Evolutionary conservation across 2,329 filamentous ascomycete genomes (phyloP), one percentile per base, ranked within the genome.

Genomic region (Pseudopyricularia cyperi): DNA sequence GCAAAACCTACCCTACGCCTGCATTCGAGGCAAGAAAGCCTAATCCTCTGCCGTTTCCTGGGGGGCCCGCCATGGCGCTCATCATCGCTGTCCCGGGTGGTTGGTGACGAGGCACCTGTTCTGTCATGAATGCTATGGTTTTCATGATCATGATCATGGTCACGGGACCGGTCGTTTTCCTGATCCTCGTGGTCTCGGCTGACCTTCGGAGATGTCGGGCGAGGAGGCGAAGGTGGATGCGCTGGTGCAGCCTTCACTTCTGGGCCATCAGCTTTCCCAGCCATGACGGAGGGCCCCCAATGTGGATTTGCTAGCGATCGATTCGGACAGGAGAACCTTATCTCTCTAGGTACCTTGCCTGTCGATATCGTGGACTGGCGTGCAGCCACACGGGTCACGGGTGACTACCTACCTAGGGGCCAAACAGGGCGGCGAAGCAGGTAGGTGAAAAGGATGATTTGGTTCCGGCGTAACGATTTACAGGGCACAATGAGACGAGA

Each of bases 1-100:
- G 24, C 19, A 49, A 6, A 7, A 30, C 48, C 22, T 17, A 50
- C 48, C 33, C 78, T 70, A 52, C 77, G 71, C 42, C 78, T 75
- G 58, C 78, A 82, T 58, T 80, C 77, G 42, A 81, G 70, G 56
- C 78, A 82, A 48, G 76, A 79, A 44, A 82, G 69, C 15, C 78
- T 69, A 46, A 81, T 74, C 35, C 78, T 71, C 66, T 81, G 78
- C 32, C 78, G 68, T 66, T 82, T 82, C 55, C 77, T 70, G 9
- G 76, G 68, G 0, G 37, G 50, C 6, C 44, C 69, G 68, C 37
- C 35, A 63, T 65, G n/a, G 61, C 58, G 51, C 17, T 59, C 55
- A 26, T 62, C 50, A 33, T 51, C 50, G 17, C 50, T 24, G 12
- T 51, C 50, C 8, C 37, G 35, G 28, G 50, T 51, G 14, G 17